A percentile compares a stretch with the other conserved stretches of the same genome.
phyloP scores from a whole-genome alignment of 441 rosid species.

The Geranium incanum region DNA sequence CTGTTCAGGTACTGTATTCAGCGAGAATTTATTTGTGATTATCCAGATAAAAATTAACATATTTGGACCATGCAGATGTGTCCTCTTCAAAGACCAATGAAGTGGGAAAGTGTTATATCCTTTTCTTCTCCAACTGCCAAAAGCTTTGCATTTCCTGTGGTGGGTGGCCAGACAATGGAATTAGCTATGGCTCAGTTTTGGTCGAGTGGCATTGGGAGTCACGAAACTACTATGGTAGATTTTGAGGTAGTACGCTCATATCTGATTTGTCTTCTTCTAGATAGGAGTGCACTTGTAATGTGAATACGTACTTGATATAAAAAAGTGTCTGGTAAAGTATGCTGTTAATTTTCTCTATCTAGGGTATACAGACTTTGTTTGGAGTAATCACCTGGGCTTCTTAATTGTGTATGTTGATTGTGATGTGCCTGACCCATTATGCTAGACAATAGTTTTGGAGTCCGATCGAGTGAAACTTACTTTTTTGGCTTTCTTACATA shows the following conservation, averaged over 20 bases:
- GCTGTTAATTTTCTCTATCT: constrained; percentile 1
- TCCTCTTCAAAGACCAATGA: constrained; percentile 83
- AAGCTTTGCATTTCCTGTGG: constrained; percentile 71
- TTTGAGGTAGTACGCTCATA: constrained; percentile 61
- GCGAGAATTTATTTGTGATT: constrained; percentile 18
- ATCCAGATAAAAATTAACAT: constrained; percentile 28
- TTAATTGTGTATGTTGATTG: background rate
- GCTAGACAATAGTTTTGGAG: background rate
- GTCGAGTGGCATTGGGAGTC: constrained; percentile 98
- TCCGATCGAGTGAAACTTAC: constrained; percentile 1
- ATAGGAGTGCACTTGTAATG: constrained; percentile 2
- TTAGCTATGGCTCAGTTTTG: constrained; percentile 92
- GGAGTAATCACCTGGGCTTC: constrained; percentile 1
- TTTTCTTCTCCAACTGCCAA: constrained; percentile 79
- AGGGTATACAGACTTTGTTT: background rate
- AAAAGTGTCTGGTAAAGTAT: background rate
- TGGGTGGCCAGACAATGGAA: constrained; percentile 92
- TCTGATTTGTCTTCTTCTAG: constrained; percentile 7
- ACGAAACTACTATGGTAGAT: constrained; percentile 66
- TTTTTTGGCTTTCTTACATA: constrained; percentile 15
- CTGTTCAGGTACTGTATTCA: constrained; percentile 62
- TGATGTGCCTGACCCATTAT: background rate
- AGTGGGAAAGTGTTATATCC: constrained; percentile 73
- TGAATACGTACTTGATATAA: background rate
- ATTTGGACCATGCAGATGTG: constrained; percentile 55